Evolutionary conservation across 2,329 filamentous ascomycete species (phyloP).

Genomic region (Trichoderma breve): DNA sequence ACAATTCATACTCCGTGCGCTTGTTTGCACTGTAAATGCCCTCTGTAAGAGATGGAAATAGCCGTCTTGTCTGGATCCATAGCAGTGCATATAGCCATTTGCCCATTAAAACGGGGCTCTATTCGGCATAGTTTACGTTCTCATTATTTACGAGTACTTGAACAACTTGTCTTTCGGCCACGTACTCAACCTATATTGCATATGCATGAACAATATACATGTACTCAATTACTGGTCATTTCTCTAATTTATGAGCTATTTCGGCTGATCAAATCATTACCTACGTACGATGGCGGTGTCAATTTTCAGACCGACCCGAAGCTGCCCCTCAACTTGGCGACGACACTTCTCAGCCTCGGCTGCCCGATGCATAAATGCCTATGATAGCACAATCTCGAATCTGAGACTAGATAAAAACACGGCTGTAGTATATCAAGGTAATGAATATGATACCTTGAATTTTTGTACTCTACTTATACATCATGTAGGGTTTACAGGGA

Average conservation of each 20-base stretch:
- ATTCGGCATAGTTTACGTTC: not conserved
- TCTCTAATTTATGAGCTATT: not conserved
- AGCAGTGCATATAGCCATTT: not conserved
- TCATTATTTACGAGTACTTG: not conserved
- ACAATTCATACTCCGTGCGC: not conserved
- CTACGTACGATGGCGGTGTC: not conserved
- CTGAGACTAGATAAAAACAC: conserved; percentile 30
- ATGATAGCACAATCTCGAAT: conserved; percentile 34
- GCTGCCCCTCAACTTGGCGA: not conserved
- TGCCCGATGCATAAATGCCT: not conserved
- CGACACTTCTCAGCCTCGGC: conserved; percentile 26
- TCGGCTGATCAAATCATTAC: not conserved
- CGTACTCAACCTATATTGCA: not conserved
- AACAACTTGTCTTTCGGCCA: not conserved
- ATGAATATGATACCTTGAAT: not conserved
- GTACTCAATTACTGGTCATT: not conserved
- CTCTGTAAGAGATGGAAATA: not conserved
- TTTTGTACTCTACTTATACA: not conserved
- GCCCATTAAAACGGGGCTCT: not conserved
- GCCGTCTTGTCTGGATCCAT: not conserved
- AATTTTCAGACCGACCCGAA: not conserved
- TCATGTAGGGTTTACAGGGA: conserved; percentile 38
- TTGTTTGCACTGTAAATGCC: not conserved
- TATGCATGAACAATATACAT: not conserved
- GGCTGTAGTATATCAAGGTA: conserved; percentile 39